Base-by-base conservation (phyloP, 2,329 filamentous ascomycete species). In the Sporothrix luriei region DNA sequence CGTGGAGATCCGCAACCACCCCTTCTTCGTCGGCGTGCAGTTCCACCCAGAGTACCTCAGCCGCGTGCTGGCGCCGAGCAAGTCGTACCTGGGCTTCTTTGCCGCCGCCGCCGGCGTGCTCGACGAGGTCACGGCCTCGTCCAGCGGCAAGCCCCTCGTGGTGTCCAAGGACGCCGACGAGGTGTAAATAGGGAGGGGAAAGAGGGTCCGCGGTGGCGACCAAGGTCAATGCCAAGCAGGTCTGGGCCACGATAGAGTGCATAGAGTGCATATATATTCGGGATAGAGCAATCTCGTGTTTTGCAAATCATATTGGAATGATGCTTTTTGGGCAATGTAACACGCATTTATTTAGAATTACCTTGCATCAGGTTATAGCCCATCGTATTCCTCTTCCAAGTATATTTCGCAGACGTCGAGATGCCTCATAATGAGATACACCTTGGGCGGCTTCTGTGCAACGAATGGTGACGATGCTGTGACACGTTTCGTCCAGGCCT, bases 41-140 rank as follows among this genome's bases (percentile, higher is more conserved):
- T 94, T 91, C 79, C 93, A 97, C 78, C 93, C 94, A 2, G 93
- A 97, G 79, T 97, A 94, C 77, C 83, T 92, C 66, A 90, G 86
- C 74, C 85, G 90, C 67, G 93, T 95, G 2, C 81, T 96, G 72
- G 83, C 87, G 65, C 92, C 92, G 0, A 90, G 87, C 76, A 88
- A 88, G 77, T 89, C 91, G 1, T 95, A 92, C 80, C 84, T 97
- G 26, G 93, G 93, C 61, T 94, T 97, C 78, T 86, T 97, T 61
- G 93, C 93, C 43, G 91, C 93, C 2, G 88, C 88, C 67, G 86
- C 90, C 1, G 91, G 90, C 16, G 85, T 89, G 76, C 80, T 94
- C 61, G 86, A 83, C 33, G 69, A 77, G 64, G 75, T 82, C 40
- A 76, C 76, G 46, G 76, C 74, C 49, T 77, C 79, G 70, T 70